Base-by-base conservation (phyloP, 495 filamentous ascomycete genomes). In the Saxophila tyrrhenica region DNA sequence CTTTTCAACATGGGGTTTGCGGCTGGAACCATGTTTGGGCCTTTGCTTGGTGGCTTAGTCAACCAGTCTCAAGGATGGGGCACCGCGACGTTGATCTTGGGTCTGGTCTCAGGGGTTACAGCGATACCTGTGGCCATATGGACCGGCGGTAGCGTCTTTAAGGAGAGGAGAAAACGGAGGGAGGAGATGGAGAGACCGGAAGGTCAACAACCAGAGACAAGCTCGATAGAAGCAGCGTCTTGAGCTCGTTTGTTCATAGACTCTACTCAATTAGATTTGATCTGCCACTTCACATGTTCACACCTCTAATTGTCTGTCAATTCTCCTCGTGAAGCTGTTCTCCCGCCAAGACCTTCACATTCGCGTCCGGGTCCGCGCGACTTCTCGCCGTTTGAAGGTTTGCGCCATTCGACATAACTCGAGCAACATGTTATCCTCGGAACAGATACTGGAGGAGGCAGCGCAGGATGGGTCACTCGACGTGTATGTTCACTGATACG, bases 391-490 rank as follows among this genome's bases (percentile, higher is more conserved):
- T 35, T 35, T 35, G 29, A 35, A 35, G 7, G 29, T 35, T 35
- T 50, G 48, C 48, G 48, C 10, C 48, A 50, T 17, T 20, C 13
- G 3, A 16, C 79, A 46, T 59, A 38, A 2, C n/a, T 2, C 51
- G 11, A 11, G 8, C 32, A 50, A 32, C 9, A 60, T 52, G 48
- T 20, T 56, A 25, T 52, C 57, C 7, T 51, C 81, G 58, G 82
- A 88, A 63, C 78, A 78, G 64, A 69, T 84, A 58, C 72, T 92
- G 44, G 72, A 74, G 60, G 68, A 64, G 58, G 75, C 79, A 67
- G 82, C 84, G 59, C 71, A 76, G 58, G 83, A 84, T 67, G 81
- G 81, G 41, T 69, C 73, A 22, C 80, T 91, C 67, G 80, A 87
- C 58, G 74, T 78, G 87, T 89, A 77, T 68, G 73, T 41, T n/a